Conservation (phyloP, 306 rosid genomes). For the Prunus dulcis region DNA sequence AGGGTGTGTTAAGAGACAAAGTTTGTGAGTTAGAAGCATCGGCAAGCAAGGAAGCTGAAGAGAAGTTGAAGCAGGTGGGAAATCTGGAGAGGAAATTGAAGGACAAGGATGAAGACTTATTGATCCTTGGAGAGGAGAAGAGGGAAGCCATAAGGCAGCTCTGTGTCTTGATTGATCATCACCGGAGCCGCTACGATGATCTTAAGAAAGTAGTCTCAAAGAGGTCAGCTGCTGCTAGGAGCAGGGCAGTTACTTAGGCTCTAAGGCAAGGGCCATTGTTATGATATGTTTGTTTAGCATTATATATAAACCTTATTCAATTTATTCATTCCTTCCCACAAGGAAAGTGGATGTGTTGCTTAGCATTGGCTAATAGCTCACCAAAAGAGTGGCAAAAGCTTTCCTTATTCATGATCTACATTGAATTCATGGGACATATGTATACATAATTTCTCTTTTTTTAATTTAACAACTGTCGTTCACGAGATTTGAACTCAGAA, state of each 20-base stretch:
- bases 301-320: background rate
- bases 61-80: conserved; percentile 49
- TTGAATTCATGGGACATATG: background rate
- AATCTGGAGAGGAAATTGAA: conserved; percentile 45
- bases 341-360: background rate
- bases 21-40: conserved; percentile 57
- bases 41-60: conserved; percentile 57
- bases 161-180: conserved; percentile 60
- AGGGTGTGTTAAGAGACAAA: conserved; percentile 40
- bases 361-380: no score
- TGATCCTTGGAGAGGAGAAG: conserved; percentile 58
- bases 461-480: no score
- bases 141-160: conserved; percentile 78
- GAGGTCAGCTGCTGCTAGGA: background rate
- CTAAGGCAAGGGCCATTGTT: background rate
- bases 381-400: background rate
- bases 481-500: background rate
- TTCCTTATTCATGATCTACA: background rate
- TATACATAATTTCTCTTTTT: background rate
- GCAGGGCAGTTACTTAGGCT: conserved; percentile 17
- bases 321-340: background rate
- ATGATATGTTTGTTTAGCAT: background rate
- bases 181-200: conserved; percentile 46
- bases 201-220: conserved; percentile 39
- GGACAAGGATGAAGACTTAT: conserved; percentile 58